Evolutionary conservation across 2,329 filamentous ascomycete genomes (phyloP), one percentile per base, ranked within the genome.

Genomic region (Acarospora socialis): DNA sequence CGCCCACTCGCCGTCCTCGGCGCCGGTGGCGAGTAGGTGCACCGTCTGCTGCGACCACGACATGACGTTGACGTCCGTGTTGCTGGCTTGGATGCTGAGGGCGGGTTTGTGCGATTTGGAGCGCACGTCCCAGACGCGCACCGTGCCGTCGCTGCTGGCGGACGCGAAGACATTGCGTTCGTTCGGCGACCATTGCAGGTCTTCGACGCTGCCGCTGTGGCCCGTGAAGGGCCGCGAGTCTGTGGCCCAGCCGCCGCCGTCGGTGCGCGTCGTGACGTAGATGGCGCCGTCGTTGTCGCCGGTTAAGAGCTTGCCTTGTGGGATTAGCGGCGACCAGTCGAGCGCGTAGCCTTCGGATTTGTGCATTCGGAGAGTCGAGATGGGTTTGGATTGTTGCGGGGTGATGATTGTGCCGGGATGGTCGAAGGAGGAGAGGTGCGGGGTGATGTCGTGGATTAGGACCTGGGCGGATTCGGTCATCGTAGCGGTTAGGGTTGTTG

Each of bases 151-250:
- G 52, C 78, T 84, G 35, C 84, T 92, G 3, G 82, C 86, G 1
- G 87, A 95, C 0, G 90, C 81, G 50, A 98, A 98, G 17, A 95
- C 90, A 39, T 84, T 86, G 41, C 75, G 75, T 60, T 98, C 90
- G 12, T 77, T 81, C 0, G 90, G 90, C 31, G 82, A 92, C 90
- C 90, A 98, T 57, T 95, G 87, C 16, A 98, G 65, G 52, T 98
- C 90, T 62, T 98, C 90, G 10, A 98, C 75, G 31, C 81, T 87
- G 50, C 76, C 73, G 6, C 68, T 70, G 62, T 98, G 90, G 30
- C 86, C 87, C 14, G 72, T 72, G 59, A 92, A 92, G 1, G 87
- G 66, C 25, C 80, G 71, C 8, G 71, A 81, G 53, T 94, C 86
- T 4, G 84, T 92, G 12, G 81, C 77, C 68, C 84, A 95, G 40